Evolutionary conservation across 139 green algal genomes (phyloP).

Genomic region (Chlorella sp.): DNA sequence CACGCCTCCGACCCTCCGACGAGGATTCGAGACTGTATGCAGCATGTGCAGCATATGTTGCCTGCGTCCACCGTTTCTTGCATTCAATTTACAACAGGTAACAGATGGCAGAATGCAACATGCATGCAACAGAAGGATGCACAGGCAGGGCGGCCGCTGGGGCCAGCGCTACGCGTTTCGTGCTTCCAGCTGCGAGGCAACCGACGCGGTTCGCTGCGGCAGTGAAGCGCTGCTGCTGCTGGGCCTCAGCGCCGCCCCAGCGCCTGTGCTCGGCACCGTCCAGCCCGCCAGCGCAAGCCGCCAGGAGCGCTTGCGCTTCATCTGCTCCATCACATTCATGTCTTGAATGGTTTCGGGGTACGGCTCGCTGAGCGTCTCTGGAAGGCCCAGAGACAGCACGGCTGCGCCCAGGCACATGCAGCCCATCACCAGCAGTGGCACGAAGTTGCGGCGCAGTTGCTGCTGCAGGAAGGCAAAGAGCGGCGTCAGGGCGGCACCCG

Average conservation of each 20-base stretch:
- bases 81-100: no score
- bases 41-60: no score
- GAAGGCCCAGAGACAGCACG: conserved; percentile 11
- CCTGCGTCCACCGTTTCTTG: no score
- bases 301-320: conserved; percentile 25
- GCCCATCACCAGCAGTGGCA: conserved; percentile 37
- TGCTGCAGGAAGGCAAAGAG: conserved; percentile 33
- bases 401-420: conserved; percentile 25
- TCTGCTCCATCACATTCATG: not conserved
- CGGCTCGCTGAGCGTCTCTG: conserved; percentile 32
- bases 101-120: no score
- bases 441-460: conserved; percentile 6
- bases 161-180: no score
- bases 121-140: no score
- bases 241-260: not conserved
- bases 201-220: no score
- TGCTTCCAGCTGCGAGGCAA: no score
- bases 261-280: no score
- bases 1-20: no score
- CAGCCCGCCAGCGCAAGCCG: conserved; percentile 1
- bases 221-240: not conserved
- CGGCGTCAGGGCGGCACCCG: conserved; percentile 2
- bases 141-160: no score
- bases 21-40: no score
- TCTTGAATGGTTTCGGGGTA: conserved; percentile 45